These are phyloP conservation scores for Petasospora fabianii DNA, from an alignment of 1,139 yeast species.

Conservation along the genomic window DNA sequence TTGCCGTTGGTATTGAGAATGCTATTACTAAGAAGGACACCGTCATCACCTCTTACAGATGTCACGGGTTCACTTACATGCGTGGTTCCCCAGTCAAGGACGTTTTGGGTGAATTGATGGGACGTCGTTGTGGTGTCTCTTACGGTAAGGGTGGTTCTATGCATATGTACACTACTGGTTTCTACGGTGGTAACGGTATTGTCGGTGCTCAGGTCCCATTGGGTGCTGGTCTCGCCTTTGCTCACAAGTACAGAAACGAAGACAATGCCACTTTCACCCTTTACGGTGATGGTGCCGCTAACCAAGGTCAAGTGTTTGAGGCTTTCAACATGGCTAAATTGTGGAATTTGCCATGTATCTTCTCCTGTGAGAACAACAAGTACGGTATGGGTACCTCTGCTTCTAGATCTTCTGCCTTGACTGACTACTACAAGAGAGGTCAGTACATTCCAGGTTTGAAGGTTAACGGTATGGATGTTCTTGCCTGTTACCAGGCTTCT, in stretches of 20 bases:
- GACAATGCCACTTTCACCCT: conserved; percentile 79
- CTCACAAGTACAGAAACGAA: conserved; percentile 89
- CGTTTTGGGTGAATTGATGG: conserved; percentile 94
- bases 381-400: conserved; percentile 99
- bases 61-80: conserved; percentile 97
- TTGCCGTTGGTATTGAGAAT: conserved; percentile 96
- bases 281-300: conserved; percentile 99
- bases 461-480: conserved; percentile 97
- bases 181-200: conserved; percentile 99
- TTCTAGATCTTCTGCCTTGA: conserved; percentile 91
- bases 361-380: conserved; percentile 97
- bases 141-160: conserved; percentile 99
- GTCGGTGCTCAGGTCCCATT: conserved; percentile 99
- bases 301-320: conserved; percentile 99
- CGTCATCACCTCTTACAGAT: conserved; percentile 94
- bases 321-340: conserved; percentile 98
- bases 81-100: conserved; percentile 91
- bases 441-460: conserved; percentile 98
- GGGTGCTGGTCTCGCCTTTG: conserved; percentile 96
- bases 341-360: conserved; percentile 93
- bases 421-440: conserved; percentile 98
- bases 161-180: conserved; percentile 96
- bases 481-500: conserved; percentile 94
- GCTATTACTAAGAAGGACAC: conserved; percentile 85
- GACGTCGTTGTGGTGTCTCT: conserved; percentile 91